Base-by-base conservation (phyloP, 2,329 filamentous ascomycete species). In the Lasiodiplodia sp. region DNA sequence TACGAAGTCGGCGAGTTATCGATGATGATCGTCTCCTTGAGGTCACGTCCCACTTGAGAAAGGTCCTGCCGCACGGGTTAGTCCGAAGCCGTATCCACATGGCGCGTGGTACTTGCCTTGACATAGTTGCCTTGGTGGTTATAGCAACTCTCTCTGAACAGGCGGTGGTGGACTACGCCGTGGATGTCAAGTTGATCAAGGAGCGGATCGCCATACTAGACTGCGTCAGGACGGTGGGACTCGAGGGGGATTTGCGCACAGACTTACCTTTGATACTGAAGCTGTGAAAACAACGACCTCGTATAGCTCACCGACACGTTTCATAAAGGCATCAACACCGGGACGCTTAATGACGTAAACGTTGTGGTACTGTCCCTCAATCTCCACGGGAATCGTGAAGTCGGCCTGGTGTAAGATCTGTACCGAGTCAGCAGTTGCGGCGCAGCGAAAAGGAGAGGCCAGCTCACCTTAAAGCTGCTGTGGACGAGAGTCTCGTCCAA, bases 81-180 rank as follows among this genome's bases (percentile, higher is more conserved):
- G 12, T 63, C 66, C 23, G 52, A 21, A 34, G 21, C 37, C 23
- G 23, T 14, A 16, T 6, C 8, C 23, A 4, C 16, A 6, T 7
- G 14, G 12, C 18, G 31, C 11, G 12, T 40, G 38, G 21, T 64
- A 28, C 40, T 52, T 74, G 84, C 87, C 84, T 99, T 99, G 79
- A 99, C 96, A 75, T 99, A 99, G 80, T 99, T 99, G 74, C 96
- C 96, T 83, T 98, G 96, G 79, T 99, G 96, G 79, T 99, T 99
- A 82, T 97, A 98, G 83, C 96, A 99, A 81, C 95, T 98, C 83
- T 99, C 96, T 70, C 96, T 90, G 88, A 99, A 99, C 31, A 99
- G 85, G 62, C 96, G 87, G 80, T 99, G 96, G 78, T 99, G 96
- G 16, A 99, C 92, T 53, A 98, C 96, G 73, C 94, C 90, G 82